Conservation (phyloP, 2,329 filamentous ascomycete species). For the Penicillium sp. region DNA sequence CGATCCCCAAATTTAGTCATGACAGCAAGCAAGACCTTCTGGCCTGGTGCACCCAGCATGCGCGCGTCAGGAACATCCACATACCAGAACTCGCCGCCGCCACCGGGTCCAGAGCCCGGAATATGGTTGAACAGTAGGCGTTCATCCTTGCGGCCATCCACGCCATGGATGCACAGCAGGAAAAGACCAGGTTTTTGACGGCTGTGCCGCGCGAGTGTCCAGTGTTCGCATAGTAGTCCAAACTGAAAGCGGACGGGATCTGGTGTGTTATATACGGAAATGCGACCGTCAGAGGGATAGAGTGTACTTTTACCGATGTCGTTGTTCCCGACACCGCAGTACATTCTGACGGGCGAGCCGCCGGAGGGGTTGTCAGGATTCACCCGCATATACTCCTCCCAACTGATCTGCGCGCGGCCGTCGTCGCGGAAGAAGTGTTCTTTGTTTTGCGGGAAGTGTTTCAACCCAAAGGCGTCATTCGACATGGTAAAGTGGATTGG, state of each 20-base stretch:
- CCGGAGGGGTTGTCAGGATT: slow-evolving; percentile 47
- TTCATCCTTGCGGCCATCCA: slow-evolving; percentile 64
- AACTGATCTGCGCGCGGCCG: slow-evolving; percentile 58
- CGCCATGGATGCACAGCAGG: slow-evolving; percentile 62
- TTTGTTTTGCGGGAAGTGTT: slow-evolving; percentile 70
- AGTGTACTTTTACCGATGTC: slow-evolving; percentile 56
- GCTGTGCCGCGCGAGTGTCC: slow-evolving; percentile 62
- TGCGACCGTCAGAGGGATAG: slow-evolving; percentile 55
- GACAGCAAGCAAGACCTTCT: slow-evolving; percentile 61
- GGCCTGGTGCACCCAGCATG: slow-evolving; percentile 64
- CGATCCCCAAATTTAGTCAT: slow-evolving; percentile 53
- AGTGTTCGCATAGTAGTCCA: slow-evolving; percentile 73
- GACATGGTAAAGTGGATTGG: slow-evolving; percentile 57
- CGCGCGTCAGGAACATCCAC: slow-evolving; percentile 61
- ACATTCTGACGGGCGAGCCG: slow-evolving; percentile 44
- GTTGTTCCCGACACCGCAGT: slow-evolving; percentile 45
- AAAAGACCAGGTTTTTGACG: slow-evolving; percentile 62
- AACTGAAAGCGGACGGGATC: slow-evolving; percentile 72
- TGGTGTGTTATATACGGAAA: slow-evolving; percentile 54
- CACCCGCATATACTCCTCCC: slow-evolving; percentile 77
- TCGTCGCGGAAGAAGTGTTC: slow-evolving; percentile 70
- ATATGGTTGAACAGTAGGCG: slow-evolving; percentile 61
- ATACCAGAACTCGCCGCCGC: slow-evolving; percentile 79
- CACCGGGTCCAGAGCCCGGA: slow-evolving; percentile 40
- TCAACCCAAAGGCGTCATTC: slow-evolving; percentile 76